These are phyloP conservation scores for Tilletiopsis washingtonensis DNA, from an alignment of 1,284 basidiomycete genomes.

Conservation along the genomic window DNA sequence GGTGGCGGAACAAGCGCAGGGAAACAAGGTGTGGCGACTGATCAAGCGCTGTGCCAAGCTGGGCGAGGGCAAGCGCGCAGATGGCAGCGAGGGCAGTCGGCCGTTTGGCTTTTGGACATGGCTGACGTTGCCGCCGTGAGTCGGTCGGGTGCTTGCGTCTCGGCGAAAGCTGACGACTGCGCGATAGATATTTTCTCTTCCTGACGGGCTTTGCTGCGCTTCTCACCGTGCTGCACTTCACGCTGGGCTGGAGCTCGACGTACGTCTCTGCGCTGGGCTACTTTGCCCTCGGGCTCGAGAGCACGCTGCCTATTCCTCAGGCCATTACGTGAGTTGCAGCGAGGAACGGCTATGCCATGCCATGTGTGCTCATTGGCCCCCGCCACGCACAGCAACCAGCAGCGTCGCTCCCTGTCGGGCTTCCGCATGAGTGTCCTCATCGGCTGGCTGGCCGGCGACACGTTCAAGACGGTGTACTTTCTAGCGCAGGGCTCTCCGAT, in stretches of 20 bases:
- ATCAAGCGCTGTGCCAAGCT: neutral
- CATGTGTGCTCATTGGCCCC: neutral
- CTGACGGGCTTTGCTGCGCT: constrained; percentile 60
- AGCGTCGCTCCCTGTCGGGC: constrained; percentile 70
- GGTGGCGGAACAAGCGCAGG: too few relatives aligned
- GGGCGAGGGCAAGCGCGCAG: constrained; percentile 1
- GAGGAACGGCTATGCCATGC: neutral
- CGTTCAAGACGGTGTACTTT: constrained; percentile 46
- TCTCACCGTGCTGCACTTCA: constrained; percentile 52
- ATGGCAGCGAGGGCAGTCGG: constrained; percentile 38
- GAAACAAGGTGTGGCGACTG: neutral
- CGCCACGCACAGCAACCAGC: constrained; percentile 51
- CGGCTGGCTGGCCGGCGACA: constrained; percentile 49
- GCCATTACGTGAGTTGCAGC: constrained; percentile 7
- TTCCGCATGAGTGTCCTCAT: constrained; percentile 70
- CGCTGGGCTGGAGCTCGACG: constrained; percentile 60
- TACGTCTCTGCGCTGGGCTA: constrained; percentile 68
- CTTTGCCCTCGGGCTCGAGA: constrained; percentile 58
- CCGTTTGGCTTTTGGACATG: constrained; percentile 79
- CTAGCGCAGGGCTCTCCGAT: constrained; percentile 14
- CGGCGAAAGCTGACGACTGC: neutral
- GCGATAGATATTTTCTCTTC: constrained; percentile 65
- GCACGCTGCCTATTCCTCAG: constrained; percentile 35
- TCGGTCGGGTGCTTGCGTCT: neutral
- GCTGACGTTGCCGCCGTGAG: constrained; percentile 55